Base-by-base conservation (phyloP, 148 eudicot species). In the Camellia sinensis region DNA sequence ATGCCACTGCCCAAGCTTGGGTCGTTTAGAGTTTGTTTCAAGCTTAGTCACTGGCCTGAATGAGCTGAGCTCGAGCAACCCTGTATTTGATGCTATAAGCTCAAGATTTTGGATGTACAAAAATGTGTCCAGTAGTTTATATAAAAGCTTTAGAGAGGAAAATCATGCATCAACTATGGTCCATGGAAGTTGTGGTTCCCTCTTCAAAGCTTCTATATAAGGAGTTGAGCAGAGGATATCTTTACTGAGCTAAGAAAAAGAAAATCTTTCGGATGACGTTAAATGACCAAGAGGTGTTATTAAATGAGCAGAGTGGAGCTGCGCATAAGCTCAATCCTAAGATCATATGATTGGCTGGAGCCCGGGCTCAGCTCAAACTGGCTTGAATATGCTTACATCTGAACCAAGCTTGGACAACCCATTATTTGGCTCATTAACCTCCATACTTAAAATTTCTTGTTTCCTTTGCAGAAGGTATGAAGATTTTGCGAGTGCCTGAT, bases 381-480 rank as follows among this genome's bases (percentile, higher is more conserved):
- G 83, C 83, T 75, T 48, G 80, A 70, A 48, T 22, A 60, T 46
- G 76, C 80, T 75, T 15, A 60, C 69, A 68, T 29, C 79, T 65
- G 56, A 64, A 67, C 77, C 63, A 71, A 75, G 60, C 63, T 63
- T 74, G 56, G 56, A 59, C 64, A 61, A 44, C 65, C 74, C 17
- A 18, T 22, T 80, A 8, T 52, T 74, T n/a, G 62, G 63, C 48
- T 71, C 61, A 8, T 53, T 63, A 44, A 44, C 17, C 52, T 46
- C 72, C 64, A 70, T 75, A 79, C 82, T 83, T 87, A 74, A 80
- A 77, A 65, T 78, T 81, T 80, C 75, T 87, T 84, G 56, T 88
- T 84, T 86, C 84, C 85, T 73, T 85, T 87, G 90, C 89, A 87
- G 92, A 80, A 79, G 66, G 84, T 72, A 44, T 68, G 84, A 81